Percentiles rank a stretch among this genome's conserved stretches.
Conservation (phyloP, 495 filamentous ascomycete genomes). For the Annulohypoxylon bovei region DNA sequence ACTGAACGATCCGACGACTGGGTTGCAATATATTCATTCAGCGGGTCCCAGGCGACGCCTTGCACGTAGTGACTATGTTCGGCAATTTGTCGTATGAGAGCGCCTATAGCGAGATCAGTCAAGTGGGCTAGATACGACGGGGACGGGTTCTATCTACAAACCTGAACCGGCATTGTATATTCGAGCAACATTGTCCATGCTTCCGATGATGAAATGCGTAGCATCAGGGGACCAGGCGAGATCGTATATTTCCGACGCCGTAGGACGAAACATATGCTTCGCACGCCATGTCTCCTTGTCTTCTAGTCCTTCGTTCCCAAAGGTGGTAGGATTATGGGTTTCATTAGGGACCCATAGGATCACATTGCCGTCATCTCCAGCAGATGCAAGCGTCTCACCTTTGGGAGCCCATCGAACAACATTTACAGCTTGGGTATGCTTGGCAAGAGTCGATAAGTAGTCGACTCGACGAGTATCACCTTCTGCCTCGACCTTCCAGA, state of each 20-base stretch:
- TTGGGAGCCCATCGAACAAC: conserved; percentile 95
- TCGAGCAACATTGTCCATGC: conserved; percentile 98
- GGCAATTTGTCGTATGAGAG: conserved; percentile 93
- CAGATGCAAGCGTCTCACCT: conserved; percentile 92
- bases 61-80: conserved; percentile 99
- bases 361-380: conserved; percentile 96
- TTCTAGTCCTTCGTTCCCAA: conserved; percentile 86
- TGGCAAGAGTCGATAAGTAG: conserved; percentile 88
- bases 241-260: conserved; percentile 95
- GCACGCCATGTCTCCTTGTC: conserved; percentile 97
- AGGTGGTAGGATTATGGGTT: conserved; percentile 60
- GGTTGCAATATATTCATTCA: conserved; percentile 98
- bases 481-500: conserved; percentile 88
- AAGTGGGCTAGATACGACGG: not conserved
- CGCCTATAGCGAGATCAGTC: conserved; percentile 62
- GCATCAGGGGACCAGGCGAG: conserved; percentile 98
- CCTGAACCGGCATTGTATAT: conserved; percentile 97
- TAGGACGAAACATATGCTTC: conserved; percentile 96
- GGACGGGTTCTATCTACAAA: conserved; percentile 52
- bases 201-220: conserved; percentile 95
- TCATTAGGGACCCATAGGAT: conserved; percentile 95
- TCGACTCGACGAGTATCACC: conserved; percentile 89
- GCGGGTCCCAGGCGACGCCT: conserved; percentile 97
- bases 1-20: conserved; percentile 98
- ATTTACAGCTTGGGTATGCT: conserved; percentile 98